A percentile compares a stretch with the other conserved stretches of the same genome.
phyloP scores from a whole-genome alignment of 2,329 filamentous ascomycete genomes.

The Sporothrix phasma region DNA sequence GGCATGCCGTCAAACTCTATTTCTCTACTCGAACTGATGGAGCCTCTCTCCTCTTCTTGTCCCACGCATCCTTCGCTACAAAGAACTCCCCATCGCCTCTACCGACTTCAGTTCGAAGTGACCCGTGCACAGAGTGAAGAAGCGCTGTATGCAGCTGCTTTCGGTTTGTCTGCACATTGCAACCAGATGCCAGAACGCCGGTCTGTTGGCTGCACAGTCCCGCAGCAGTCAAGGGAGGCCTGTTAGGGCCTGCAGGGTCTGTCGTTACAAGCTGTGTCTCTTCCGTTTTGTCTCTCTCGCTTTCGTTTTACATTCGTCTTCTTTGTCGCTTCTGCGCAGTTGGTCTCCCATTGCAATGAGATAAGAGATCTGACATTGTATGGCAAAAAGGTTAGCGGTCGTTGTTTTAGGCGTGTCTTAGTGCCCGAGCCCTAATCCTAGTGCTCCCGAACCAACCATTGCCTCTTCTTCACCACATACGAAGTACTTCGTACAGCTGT shows the following conservation, averaged over 20 bases:
- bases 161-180: neutral
- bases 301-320: too few relatives aligned
- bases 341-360: too few relatives aligned
- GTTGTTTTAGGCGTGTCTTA: neutral
- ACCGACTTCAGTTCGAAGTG: neutral
- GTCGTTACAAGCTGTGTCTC: neutral
- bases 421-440: neutral
- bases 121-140: neutral
- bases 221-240: neutral
- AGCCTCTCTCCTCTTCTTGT: neutral
- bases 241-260: neutral
- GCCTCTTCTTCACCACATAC: too few relatives aligned
- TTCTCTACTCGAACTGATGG: too few relatives aligned
- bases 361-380: too few relatives aligned
- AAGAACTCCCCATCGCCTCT: neutral
- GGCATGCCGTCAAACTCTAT: neutral
- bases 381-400: neutral
- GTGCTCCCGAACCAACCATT: neutral
- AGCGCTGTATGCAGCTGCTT: neutral
- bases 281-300: neutral
- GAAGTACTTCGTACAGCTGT: too few relatives aligned
- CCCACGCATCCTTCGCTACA: too few relatives aligned
- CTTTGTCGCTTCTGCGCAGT: too few relatives aligned
- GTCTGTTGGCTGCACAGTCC: conserved; percentile 4
- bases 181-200: neutral